phyloP scores from a whole-genome alignment of 768 basidiomycete species.

The Suillus paluster region DNA sequence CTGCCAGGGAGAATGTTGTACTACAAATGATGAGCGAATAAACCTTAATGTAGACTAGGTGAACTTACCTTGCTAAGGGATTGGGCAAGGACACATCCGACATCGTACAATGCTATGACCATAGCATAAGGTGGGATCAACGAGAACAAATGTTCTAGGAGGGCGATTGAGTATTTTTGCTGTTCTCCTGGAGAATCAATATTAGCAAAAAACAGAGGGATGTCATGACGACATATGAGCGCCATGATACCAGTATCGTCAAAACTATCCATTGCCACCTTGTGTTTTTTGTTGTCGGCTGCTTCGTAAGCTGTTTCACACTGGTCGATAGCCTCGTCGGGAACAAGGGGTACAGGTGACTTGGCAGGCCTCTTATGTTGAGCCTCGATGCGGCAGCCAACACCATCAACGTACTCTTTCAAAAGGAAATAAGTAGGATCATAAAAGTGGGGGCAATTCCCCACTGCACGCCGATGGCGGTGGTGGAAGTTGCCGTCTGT shows the following conservation, averaged over 20 bases:
- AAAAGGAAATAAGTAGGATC: constrained; percentile 37
- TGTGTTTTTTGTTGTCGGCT: constrained; percentile 36
- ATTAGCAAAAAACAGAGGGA: constrained; percentile 42
- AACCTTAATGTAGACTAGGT: not conserved
- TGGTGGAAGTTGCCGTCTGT: constrained; percentile 47
- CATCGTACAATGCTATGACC: constrained; percentile 33
- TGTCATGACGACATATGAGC: constrained; percentile 42
- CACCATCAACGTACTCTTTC: constrained; percentile 37
- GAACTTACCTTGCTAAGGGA: constrained; percentile 32
- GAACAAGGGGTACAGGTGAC: constrained; percentile 20
- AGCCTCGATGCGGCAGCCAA: constrained; percentile 31
- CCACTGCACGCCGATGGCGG: constrained; percentile 32
- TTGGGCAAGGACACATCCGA: constrained; percentile 40
- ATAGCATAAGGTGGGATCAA: constrained; percentile 34
- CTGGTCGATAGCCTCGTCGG: constrained; percentile 39
- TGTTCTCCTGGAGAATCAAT: constrained; percentile 45
- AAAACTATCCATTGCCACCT: constrained; percentile 27
- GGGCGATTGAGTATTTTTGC: constrained; percentile 42
- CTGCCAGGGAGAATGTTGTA: constrained; percentile 30
- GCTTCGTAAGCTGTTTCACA: constrained; percentile 40
- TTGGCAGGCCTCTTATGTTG: constrained; percentile 23
- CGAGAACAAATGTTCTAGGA: constrained; percentile 34
- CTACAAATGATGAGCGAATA: constrained; percentile 16
- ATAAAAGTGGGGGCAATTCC: constrained; percentile 38
- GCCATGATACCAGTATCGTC: constrained; percentile 43